A percentile compares a stretch with the other conserved stretches of the same genome.
These are phyloP conservation scores for Raddia guianensis DNA, from an alignment of 176 grass and related monocot genomes.

Conservation along the genomic window DNA sequence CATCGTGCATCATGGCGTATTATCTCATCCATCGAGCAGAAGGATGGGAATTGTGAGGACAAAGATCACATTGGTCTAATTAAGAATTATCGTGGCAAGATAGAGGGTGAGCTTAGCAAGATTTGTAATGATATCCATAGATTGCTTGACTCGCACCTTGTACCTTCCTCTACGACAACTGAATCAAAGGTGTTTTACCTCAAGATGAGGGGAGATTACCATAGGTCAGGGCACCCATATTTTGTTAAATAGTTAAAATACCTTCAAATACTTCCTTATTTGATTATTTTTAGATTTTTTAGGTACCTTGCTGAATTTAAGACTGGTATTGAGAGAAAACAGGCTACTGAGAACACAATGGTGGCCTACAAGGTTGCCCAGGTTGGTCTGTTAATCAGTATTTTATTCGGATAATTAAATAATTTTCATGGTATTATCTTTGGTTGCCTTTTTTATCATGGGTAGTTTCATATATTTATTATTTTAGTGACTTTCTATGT, in stretches of 20 bases:
- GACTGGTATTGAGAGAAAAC: neutral
- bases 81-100: neutral
- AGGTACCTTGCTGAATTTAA: neutral
- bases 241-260: neutral
- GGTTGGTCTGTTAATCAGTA: neutral
- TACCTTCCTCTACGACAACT: neutral
- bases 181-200: neutral
- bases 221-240: neutral
- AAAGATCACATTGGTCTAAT: neutral
- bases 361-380: neutral
- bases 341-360: neutral
- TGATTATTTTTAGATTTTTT: neutral
- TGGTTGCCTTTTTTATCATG: neutral
- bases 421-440: neutral
- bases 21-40: neutral
- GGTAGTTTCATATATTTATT: neutral
- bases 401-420: neutral
- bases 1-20: neutral
- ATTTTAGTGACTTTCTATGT: neutral
- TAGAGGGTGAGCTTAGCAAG: conserved; percentile 3
- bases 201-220: conserved; percentile 1
- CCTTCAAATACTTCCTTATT: neutral
- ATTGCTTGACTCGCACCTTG: neutral
- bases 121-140: neutral
- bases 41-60: neutral